phyloP scores from a whole-genome alignment of 495 filamentous ascomycete species.

The Podospora pseudoanserina region DNA sequence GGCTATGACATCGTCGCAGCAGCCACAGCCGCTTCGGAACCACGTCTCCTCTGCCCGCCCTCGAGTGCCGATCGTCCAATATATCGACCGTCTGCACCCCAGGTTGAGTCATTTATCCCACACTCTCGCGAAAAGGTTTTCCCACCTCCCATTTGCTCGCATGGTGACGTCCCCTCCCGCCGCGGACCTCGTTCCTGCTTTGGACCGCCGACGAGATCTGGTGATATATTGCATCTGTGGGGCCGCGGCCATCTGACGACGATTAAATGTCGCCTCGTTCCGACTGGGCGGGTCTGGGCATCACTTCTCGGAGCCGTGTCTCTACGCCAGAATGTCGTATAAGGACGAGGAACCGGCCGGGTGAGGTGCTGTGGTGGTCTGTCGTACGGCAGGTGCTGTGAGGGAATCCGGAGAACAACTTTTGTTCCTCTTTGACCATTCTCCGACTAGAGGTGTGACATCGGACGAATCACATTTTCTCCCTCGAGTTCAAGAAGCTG shows the following conservation, averaged over 20 bases:
- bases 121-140: slow-evolving; percentile 14
- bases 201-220: neutral
- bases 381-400: slow-evolving; percentile 3
- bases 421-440: neutral
- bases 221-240: neutral
- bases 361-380: neutral
- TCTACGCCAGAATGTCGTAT: slow-evolving; percentile 12
- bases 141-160: slow-evolving; percentile 11
- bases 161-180: slow-evolving; percentile 13
- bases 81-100: slow-evolving; percentile 18
- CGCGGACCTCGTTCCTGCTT: slow-evolving; percentile 14
- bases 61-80: slow-evolving; percentile 18
- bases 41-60: neutral
- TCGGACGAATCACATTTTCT: neutral
- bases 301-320: neutral
- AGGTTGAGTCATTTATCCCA: slow-evolving; percentile 24
- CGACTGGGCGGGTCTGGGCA: slow-evolving; percentile 18
- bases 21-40: slow-evolving; percentile 10
- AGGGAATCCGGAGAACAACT: neutral
- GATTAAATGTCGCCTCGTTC: slow-evolving; percentile 21
- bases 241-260: neutral
- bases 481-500: neutral
- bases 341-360: slow-evolving; percentile 9
- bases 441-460: neutral
- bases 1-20: slow-evolving; percentile 9